These are phyloP conservation scores for Nemania sp. DNA, from an alignment of 2,329 filamentous ascomycete genomes.

Conservation along the genomic window DNA sequence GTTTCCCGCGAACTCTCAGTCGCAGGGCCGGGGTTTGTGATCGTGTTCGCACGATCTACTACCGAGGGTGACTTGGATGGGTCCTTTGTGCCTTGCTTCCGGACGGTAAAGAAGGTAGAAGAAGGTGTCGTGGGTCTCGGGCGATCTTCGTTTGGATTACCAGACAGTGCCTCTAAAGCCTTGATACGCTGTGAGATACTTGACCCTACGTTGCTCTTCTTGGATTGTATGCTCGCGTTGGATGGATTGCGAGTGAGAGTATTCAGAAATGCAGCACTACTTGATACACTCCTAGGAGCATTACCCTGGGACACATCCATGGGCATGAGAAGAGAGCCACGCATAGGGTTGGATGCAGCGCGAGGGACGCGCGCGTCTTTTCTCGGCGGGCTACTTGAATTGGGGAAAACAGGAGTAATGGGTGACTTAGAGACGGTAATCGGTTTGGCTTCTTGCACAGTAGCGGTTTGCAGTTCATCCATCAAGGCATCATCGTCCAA, in stretches of 20 bases:
- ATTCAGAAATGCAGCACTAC: constrained; percentile 66
- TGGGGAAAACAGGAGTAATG: constrained; percentile 72
- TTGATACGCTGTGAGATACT: constrained; percentile 96
- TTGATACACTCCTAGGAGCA: constrained; percentile 65
- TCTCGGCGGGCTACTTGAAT: constrained; percentile 46
- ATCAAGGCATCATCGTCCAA: constrained; percentile 78
- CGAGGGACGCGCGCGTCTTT: constrained; percentile 55
- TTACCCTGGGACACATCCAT: constrained; percentile 60
- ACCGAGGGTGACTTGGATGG: constrained; percentile 53
- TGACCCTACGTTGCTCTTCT: constrained; percentile 86
- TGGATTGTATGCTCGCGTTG: constrained; percentile 66
- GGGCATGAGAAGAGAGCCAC: constrained; percentile 60
- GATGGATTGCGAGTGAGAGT: constrained; percentile 65
- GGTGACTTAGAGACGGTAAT: constrained; percentile 86
- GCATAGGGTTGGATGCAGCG: constrained; percentile 63
- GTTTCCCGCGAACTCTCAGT: constrained; percentile 47
- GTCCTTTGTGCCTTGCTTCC: constrained; percentile 52
- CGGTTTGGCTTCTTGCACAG: constrained; percentile 84
- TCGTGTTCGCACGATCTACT: constrained; percentile 52
- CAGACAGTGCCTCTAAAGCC: constrained; percentile 83
- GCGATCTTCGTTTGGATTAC: constrained; percentile 52
- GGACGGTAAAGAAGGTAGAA: constrained; percentile 60
- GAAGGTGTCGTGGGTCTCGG: constrained; percentile 51
- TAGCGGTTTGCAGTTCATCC: constrained; percentile 86
- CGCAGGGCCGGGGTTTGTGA: constrained; percentile 45